phyloP scores from a whole-genome alignment of 1,284 basidiomycete genomes.

The Fomitopsis pinicola region DNA sequence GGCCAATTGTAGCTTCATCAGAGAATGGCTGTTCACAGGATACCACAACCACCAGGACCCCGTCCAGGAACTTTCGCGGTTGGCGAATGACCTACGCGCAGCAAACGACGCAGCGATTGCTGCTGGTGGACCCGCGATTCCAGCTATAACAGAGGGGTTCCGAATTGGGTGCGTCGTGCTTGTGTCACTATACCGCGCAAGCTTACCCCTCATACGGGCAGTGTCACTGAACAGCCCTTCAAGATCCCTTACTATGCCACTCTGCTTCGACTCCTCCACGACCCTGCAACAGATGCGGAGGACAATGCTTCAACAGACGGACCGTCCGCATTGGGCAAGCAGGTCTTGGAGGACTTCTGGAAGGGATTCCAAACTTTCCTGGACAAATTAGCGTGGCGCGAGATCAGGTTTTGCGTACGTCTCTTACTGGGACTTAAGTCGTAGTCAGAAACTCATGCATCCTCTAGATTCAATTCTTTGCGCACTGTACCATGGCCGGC shows the following conservation, averaged over 20 bases:
- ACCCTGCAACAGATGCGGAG: slow-evolving; percentile 36
- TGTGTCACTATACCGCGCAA: neutral
- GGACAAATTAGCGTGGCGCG: slow-evolving; percentile 85
- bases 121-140: slow-evolving; percentile 28
- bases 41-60: slow-evolving; percentile 48
- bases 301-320: slow-evolving; percentile 25
- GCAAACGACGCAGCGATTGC: slow-evolving; percentile 42
- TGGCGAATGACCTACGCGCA: slow-evolving; percentile 62
- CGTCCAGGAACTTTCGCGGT: slow-evolving; percentile 60
- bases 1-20: slow-evolving; percentile 24
- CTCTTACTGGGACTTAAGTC: neutral
- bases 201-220: slow-evolving; percentile 23
- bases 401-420: slow-evolving; percentile 81
- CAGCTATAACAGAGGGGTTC: slow-evolving; percentile 70
- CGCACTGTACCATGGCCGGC: slow-evolving; percentile 74
- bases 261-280: slow-evolving; percentile 69
- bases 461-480: slow-evolving; percentile 83
- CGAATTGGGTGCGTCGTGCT: slow-evolving; percentile 56
- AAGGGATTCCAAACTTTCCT: slow-evolving; percentile 83
- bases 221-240: slow-evolving; percentile 85
- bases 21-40: neutral
- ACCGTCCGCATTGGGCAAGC: slow-evolving; percentile 53
- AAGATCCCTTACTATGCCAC: slow-evolving; percentile 88
- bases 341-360: slow-evolving; percentile 85
- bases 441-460: neutral